Percentiles rank a stretch among this genome's conserved stretches.
Evolutionary conservation across 139 green algal species (phyloP).

Genomic region (Mesostigma viride): DNA sequence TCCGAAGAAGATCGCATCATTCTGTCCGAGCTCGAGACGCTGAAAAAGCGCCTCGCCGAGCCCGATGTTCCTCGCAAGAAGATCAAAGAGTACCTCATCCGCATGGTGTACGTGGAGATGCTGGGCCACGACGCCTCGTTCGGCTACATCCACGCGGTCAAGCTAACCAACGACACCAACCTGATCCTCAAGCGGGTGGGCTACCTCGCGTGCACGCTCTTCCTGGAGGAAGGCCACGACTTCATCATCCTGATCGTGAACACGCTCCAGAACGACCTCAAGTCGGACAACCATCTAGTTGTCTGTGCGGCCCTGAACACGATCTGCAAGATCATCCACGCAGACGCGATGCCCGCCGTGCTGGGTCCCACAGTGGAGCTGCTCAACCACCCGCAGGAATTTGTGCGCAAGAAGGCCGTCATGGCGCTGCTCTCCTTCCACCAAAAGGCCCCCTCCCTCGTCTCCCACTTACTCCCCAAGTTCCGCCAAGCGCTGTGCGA

Average conservation of each 20-base stretch:
- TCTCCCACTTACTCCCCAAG: conserved; percentile 51
- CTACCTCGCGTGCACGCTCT: conserved; percentile 81
- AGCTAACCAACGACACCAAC: conserved; percentile 43
- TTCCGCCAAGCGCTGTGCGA: conserved; percentile 44
- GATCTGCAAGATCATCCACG: conserved; percentile 55
- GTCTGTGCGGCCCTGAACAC: conserved; percentile 55
- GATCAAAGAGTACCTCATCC: conserved; percentile 76
- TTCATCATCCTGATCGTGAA: conserved; percentile 91
- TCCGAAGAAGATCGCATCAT: conserved; percentile 75
- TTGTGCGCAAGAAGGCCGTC: conserved; percentile 90
- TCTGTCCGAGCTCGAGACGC: conserved; percentile 60
- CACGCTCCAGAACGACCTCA: conserved; percentile 84
- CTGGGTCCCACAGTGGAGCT: conserved; percentile 54
- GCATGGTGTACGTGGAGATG: conserved; percentile 96
- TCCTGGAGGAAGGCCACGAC: conserved; percentile 80
- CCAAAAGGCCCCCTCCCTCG: conserved; percentile 46
- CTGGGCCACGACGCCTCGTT: conserved; percentile 89
- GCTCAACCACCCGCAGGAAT: conserved; percentile 60
- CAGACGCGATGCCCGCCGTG: conserved; percentile 79
- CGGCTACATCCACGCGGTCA: conserved; percentile 73
- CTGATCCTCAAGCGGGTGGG: conserved; percentile 66
- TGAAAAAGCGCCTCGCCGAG: conserved; percentile 49
- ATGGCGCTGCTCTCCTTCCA: conserved; percentile 76
- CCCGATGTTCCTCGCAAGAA: conserved; percentile 41
- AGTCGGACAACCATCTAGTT: conserved; percentile 80